Evolutionary conservation across 2,329 filamentous ascomycete species (phyloP), one percentile per base, ranked within the genome.

Genomic region (Nigrograna mackinnonii): DNA sequence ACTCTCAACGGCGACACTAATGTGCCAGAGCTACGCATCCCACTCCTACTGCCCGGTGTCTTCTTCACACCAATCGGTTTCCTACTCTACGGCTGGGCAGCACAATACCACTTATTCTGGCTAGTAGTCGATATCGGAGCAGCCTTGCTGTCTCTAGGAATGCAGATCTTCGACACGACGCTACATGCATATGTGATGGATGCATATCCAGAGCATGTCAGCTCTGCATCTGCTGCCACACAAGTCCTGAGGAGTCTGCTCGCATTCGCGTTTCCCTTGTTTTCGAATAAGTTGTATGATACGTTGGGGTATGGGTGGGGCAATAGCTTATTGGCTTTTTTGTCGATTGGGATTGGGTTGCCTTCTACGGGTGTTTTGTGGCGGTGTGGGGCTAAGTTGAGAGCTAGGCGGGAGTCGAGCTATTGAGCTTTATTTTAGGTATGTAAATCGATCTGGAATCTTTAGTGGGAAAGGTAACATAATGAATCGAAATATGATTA

Each of bases 171-270:
- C 11, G 41, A 32, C 1, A 37, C 80, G 68, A 67, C 72, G 0
- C 58, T 76, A 1, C 73, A 77, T 39, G 78, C 79, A 9, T 87
- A 87, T 48, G 70, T 86, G 2, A 75, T 85, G 34, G 82, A 86
- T 37, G 73, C 76, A 4, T 84, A 76, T 53, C 68, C 72, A 0
- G 64, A 73, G 41, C 80, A 84, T 49, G 80, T 82, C 1, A 83
- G 84, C 1, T 82, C 78, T 6, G 50, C 52, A 0, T 2, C 81
- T 80, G 4, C 83, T 78, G n/a, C 83, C 78, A 44, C 47, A 1
- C 38, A 44, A 20, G 41, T 58, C 16, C 38, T 58, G 9, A 42
- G 50, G 2, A 54, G 52, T 22, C 16, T 55, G 1, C 42, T 56
- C 28, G 57, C 49, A 7, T 59, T 56, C 22, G 42, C 42, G 4